Evolutionary conservation across 108 stramenopile genomes (phyloP), one percentile per base, ranked within the genome.

Genomic region (Cyclostephanos tholiformis): DNA sequence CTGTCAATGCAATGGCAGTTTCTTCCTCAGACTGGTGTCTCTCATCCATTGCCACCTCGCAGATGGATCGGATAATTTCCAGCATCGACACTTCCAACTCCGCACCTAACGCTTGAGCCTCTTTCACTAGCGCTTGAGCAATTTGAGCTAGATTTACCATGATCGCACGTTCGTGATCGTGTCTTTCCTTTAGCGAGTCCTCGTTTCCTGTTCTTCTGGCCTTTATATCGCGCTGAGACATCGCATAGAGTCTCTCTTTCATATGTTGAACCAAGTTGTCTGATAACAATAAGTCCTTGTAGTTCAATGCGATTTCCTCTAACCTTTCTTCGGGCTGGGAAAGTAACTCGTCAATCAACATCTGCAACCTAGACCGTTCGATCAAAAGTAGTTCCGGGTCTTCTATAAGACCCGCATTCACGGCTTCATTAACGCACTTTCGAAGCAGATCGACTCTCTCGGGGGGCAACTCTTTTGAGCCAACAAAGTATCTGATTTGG

Each of bases 41-140:
- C 17, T 92, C 92, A 69, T 95, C 92, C 95, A 95, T 95, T 3
- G 95, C 95, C 55, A 95, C 92, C 58, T 92, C 87, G 70, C 95
- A 95, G 48, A 95, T 95, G 14, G 91, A 90, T 11, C 92, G 80
- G 52, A 95, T 82, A 14, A 92, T 79, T 62, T 95, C 95, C 60
- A 95, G 66, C 68, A 93, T 92, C 11, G 88, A 84, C 0, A 91
- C 87, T 75, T 95, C 95, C 22, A 95, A 69, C 48, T 92, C 86
- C 0, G 92, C 89, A 56, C 94, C 92, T 22, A 93, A 68, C 14
- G 90, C 88, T 53, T 87, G 85, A 14, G 84, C 86, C 70, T 95
- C 90, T 69, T 92, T 93, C 51, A 95, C 51, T 27, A 95, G 71
- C 12, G 79, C 46, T 62, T 93, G 91, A 0, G 91, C 91, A 44